Evolutionary conservation across 371 early-diverging fungal genomes (phyloP).

Genomic region (Lichtheimia ornata): DNA sequence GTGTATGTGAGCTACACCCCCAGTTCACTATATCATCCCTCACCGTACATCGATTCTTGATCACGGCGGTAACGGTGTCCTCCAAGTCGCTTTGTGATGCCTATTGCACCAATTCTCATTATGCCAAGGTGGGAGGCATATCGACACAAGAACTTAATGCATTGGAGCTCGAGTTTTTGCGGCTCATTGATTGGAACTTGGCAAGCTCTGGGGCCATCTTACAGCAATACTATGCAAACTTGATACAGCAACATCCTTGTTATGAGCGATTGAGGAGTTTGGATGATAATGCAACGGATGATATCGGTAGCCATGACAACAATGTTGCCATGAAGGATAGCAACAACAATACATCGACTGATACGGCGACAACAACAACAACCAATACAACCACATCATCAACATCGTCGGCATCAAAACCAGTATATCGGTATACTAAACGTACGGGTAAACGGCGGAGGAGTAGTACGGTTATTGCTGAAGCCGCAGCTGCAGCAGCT

Average conservation of each 20-base stretch:
- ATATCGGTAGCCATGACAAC: neutral
- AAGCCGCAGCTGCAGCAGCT: slow-evolving; percentile 3
- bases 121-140: slow-evolving; percentile 95
- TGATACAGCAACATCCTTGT: slow-evolving; percentile 73
- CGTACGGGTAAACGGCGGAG: slow-evolving; percentile 11
- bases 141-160: slow-evolving; percentile 90
- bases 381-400: neutral
- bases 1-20: slow-evolving; percentile 76
- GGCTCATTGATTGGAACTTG: slow-evolving; percentile 88
- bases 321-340: slow-evolving; percentile 8
- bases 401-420: neutral
- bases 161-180: slow-evolving; percentile 91
- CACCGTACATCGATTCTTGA: slow-evolving; percentile 94
- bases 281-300: too few relatives aligned
- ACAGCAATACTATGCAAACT: slow-evolving; percentile 84
- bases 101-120: slow-evolving; percentile 86
- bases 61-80: slow-evolving; percentile 87
- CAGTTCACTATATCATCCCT: slow-evolving; percentile 90
- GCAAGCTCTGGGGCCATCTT: slow-evolving; percentile 72
- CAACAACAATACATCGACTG: slow-evolving; percentile 27
- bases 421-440: neutral
- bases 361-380: neutral
- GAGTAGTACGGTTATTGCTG: slow-evolving; percentile 9
- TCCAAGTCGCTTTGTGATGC: slow-evolving; percentile 87
- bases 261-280: slow-evolving; percentile 24